Evolutionary conservation across 441 rosid species (phyloP).

Genomic region (Croton setiger): DNA sequence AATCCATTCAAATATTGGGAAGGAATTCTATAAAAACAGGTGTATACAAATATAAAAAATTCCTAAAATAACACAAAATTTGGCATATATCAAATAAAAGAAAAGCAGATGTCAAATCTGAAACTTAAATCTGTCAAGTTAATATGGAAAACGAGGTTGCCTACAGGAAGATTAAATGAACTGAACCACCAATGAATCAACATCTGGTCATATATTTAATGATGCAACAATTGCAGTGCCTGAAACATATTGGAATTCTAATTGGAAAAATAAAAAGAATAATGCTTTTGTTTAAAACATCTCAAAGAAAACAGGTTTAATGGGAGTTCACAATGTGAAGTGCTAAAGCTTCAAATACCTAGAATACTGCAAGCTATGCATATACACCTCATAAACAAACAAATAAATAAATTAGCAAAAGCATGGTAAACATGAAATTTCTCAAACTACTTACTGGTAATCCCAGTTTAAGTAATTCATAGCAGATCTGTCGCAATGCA

Average conservation of each 20-base stretch:
- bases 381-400: not conserved
- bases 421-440: not conserved
- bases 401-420: not conserved
- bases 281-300: not conserved
- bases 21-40: not conserved
- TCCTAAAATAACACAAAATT: too few species aligned
- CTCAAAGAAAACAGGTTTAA: too few species aligned
- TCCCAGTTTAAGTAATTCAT: conserved; percentile 56
- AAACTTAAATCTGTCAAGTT: not conserved
- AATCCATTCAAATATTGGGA: not conserved
- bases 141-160: not conserved
- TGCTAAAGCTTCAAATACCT: not conserved
- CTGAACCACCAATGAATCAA: not conserved
- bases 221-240: not conserved
- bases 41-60: not conserved
- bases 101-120: not conserved
- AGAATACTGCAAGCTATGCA: too few species aligned
- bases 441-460: conserved; percentile 40
- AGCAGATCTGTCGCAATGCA: conserved; percentile 55
- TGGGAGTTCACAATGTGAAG: not conserved
- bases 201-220: not conserved
- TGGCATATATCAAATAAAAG: not conserved
- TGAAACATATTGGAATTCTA: not conserved
- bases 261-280: not conserved
- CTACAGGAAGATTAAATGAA: not conserved